These are phyloP conservation scores for Aspergillus pseudoviridinutans DNA, from an alignment of 2,329 filamentous ascomycete genomes.

Conservation along the genomic window DNA sequence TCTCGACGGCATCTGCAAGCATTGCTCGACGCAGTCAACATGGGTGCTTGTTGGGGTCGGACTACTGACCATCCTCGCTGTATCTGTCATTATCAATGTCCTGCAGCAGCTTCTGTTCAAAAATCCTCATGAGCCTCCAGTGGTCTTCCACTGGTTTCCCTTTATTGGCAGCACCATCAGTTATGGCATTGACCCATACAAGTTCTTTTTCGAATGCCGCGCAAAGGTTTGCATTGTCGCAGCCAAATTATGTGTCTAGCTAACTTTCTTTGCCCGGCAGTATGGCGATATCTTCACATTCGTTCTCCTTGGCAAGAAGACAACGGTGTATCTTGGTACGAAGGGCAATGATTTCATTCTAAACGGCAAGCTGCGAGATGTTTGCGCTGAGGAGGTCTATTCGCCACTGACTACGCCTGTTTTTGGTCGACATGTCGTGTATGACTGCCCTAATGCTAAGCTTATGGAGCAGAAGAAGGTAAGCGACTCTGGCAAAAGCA, in stretches of 20 bases:
- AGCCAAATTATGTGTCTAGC: not conserved
- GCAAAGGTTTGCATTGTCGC: conserved; percentile 59
- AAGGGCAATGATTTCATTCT: conserved; percentile 87
- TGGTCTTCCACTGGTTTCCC: conserved; percentile 63
- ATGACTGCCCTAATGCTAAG: conserved; percentile 86
- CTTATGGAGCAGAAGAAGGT: conserved; percentile 97
- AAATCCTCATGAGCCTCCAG: conserved; percentile 72
- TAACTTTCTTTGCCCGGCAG: conserved; percentile 40
- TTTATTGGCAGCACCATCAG: conserved; percentile 85
- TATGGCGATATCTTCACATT: conserved; percentile 91
- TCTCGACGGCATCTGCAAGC: conserved; percentile 43
- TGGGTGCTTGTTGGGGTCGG: conserved; percentile 45
- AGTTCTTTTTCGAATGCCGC: conserved; percentile 61
- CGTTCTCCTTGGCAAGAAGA: conserved; percentile 81
- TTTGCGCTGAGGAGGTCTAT: conserved; percentile 89
- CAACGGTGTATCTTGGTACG: conserved; percentile 77
- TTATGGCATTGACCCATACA: conserved; percentile 81
- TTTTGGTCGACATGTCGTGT: conserved; percentile 83
- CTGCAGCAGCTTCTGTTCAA: conserved; percentile 73
- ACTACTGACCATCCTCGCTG: conserved; percentile 46
- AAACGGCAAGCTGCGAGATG: conserved; percentile 84
- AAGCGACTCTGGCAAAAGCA: conserved; percentile 16
- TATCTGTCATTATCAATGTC: conserved; percentile 72
- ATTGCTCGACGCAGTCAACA: conserved; percentile 44
- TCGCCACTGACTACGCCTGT: conserved; percentile 66